phyloP scores from a whole-genome alignment of 2,329 filamentous ascomycete species.

The Neopestalotiopsis sp. region DNA sequence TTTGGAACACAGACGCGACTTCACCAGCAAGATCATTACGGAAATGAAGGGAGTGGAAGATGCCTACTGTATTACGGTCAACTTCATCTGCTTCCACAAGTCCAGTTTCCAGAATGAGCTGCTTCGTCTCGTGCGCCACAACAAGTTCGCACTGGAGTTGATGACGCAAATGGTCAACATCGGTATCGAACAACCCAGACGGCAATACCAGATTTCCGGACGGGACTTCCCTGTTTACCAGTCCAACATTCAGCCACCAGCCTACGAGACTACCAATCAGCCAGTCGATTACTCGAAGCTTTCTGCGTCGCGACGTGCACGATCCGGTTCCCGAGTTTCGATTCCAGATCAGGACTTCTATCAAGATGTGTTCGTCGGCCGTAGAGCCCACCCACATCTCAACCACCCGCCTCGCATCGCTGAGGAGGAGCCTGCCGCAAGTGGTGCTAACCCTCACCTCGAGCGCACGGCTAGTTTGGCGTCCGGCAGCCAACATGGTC shows the following conservation, averaged over 20 bases:
- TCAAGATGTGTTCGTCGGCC: conserved; percentile 52
- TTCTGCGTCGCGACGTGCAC: conserved; percentile 30
- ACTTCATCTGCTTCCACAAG: conserved; percentile 97
- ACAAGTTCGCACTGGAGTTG: conserved; percentile 91
- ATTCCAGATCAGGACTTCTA: conserved; percentile 42
- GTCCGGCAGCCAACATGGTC: conserved; percentile 6
- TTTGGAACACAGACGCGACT: conserved; percentile 84
- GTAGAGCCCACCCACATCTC: conserved; percentile 34
- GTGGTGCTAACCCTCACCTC: conserved; percentile 34
- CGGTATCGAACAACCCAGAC: conserved; percentile 83
- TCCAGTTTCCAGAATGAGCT: conserved; percentile 96
- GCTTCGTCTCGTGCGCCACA: conserved; percentile 85
- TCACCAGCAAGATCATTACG: conserved; percentile 83
- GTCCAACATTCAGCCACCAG: conserved; percentile 41
- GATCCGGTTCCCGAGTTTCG: conserved; percentile 32
- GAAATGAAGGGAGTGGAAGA: conserved; percentile 82
- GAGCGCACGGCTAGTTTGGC: conserved; percentile 16
- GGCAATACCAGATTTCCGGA: conserved; percentile 73
- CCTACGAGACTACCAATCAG: conserved; percentile 25
- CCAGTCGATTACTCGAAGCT: conserved; percentile 32
- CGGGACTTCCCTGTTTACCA: conserved; percentile 69
- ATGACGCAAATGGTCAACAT: conserved; percentile 85
- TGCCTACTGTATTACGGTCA: conserved; percentile 84
- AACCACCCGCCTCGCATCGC: conserved; percentile 32
- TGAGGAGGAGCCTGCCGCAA: conserved; percentile 29